Conservation (phyloP, 139 green algal species). For the Haematococcus lacustris region DNA sequence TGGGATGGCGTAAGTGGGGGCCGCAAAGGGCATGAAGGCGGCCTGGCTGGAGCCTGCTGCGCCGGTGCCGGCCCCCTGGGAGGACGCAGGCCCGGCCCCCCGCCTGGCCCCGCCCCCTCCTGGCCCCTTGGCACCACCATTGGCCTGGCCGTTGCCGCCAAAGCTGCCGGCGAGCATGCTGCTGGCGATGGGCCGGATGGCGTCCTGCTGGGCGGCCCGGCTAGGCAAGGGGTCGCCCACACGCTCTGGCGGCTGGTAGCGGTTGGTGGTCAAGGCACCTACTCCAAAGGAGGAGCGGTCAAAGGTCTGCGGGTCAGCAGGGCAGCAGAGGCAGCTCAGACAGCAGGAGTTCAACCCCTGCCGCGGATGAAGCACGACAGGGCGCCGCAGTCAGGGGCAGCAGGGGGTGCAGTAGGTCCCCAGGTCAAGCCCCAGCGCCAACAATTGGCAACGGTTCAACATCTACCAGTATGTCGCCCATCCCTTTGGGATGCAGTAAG, state of each 20-base stretch:
- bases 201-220: neutral
- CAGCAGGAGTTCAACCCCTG: too few species aligned
- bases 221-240: slow-evolving; percentile 40
- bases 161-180: neutral
- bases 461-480: too few species aligned
- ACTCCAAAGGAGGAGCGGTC: slow-evolving; percentile 65
- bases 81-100: neutral
- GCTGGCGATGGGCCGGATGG: neutral
- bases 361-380: too few species aligned
- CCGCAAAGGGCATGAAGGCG: slow-evolving; percentile 36
- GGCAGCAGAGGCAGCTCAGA: too few species aligned
- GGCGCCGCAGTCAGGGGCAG: too few species aligned
- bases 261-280: slow-evolving; percentile 41
- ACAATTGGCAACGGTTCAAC: too few species aligned
- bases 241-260: slow-evolving; percentile 48
- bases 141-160: neutral
- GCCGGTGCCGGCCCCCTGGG: neutral
- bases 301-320: slow-evolving; percentile 53
- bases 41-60: neutral
- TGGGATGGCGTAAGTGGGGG: slow-evolving; percentile 37
- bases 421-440: too few species aligned
- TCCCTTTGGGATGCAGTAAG: too few species aligned
- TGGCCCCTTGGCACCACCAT: neutral
- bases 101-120: neutral
- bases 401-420: too few species aligned